These are phyloP conservation scores for Xylariales sp. DNA, from an alignment of 2,329 filamentous ascomycete species.

Conservation along the genomic window DNA sequence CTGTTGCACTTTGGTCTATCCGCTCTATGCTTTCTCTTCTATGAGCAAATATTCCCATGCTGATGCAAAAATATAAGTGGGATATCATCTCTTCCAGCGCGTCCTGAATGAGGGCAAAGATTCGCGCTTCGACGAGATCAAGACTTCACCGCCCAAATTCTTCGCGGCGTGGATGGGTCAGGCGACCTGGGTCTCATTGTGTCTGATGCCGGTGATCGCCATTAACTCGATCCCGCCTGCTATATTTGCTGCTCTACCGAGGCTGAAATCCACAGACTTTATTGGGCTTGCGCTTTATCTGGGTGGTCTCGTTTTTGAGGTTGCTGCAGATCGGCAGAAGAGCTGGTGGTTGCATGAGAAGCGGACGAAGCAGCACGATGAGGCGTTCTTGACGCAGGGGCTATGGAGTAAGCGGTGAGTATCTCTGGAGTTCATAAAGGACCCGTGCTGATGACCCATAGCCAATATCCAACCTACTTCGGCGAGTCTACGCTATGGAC, in stretches of 20 bases:
- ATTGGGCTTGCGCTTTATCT: slow-evolving; percentile 54
- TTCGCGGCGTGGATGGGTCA: slow-evolving; percentile 44
- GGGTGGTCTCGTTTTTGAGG: slow-evolving; percentile 56
- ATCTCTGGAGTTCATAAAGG: background rate
- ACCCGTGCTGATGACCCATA: slow-evolving; percentile 27
- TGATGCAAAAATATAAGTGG: slow-evolving; percentile 40
- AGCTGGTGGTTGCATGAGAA: slow-evolving; percentile 55
- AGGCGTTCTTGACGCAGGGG: slow-evolving; percentile 60
- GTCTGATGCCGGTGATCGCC: slow-evolving; percentile 59
- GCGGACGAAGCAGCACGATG: slow-evolving; percentile 60
- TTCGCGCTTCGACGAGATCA: slow-evolving; percentile 40
- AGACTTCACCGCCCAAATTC: slow-evolving; percentile 31
- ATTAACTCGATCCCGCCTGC: slow-evolving; percentile 57
- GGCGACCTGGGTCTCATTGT: slow-evolving; percentile 64
- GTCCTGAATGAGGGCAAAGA: slow-evolving; percentile 57
- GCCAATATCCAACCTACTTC: slow-evolving; percentile 63
- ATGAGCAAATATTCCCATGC: background rate
- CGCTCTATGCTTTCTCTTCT: slow-evolving; percentile 40
- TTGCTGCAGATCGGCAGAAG: slow-evolving; percentile 61
- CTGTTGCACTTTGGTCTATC: slow-evolving; percentile 52
- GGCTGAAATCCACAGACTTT: slow-evolving; percentile 46
- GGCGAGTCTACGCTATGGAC: slow-evolving; percentile 68
- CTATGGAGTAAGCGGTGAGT: slow-evolving; percentile 53
- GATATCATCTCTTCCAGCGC: slow-evolving; percentile 59
- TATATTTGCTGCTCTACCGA: slow-evolving; percentile 44